Conservation (phyloP, 805 yeast species). For the Zygosaccharomyces bailii region DNA sequence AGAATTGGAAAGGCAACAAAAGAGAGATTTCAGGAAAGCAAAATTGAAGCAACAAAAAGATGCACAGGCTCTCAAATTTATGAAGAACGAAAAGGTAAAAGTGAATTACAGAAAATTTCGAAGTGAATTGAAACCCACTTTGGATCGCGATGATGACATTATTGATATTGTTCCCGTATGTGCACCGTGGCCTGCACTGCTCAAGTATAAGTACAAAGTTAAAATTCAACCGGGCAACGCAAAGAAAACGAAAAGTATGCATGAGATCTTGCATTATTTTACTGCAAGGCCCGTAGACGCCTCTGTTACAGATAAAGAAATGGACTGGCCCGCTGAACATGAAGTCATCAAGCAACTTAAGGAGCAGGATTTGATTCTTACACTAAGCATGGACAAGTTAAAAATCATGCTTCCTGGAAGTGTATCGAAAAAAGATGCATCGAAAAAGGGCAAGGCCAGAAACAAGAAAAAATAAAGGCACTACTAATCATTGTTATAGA, state of each 20-base stretch:
- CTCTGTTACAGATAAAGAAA: slow-evolving; percentile 43
- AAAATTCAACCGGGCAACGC: slow-evolving; percentile 74
- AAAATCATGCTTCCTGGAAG: slow-evolving; percentile 57
- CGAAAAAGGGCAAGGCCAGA: slow-evolving; percentile 25
- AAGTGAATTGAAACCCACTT: slow-evolving; percentile 35
- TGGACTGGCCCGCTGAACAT: slow-evolving; percentile 71
- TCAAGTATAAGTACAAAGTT: slow-evolving; percentile 72
- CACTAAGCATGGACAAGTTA: slow-evolving; percentile 68
- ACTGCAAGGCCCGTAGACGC: slow-evolving; percentile 46
- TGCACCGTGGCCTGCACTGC: slow-evolving; percentile 87
- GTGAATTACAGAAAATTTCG: slow-evolving; percentile 44
- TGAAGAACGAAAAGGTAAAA: slow-evolving; percentile 40
- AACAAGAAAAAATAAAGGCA: slow-evolving; percentile 16
- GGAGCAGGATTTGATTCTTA: slow-evolving; percentile 62
- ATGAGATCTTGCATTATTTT: slow-evolving; percentile 63
- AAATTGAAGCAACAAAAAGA: slow-evolving; percentile 40
- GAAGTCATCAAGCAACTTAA: slow-evolving; percentile 53
- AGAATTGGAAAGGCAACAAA: slow-evolving; percentile 35
- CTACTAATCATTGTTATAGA: not conserved
- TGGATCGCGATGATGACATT: slow-evolving; percentile 46
- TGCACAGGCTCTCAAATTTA: slow-evolving; percentile 36
- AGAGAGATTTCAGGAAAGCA: slow-evolving; percentile 35
- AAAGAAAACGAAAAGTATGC: slow-evolving; percentile 83
- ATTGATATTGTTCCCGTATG: slow-evolving; percentile 74
- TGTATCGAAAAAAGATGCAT: slow-evolving; percentile 25